These are phyloP conservation scores for Trichophyton verrucosum DNA, from an alignment of 2,329 filamentous ascomycete genomes.

Conservation along the genomic window DNA sequence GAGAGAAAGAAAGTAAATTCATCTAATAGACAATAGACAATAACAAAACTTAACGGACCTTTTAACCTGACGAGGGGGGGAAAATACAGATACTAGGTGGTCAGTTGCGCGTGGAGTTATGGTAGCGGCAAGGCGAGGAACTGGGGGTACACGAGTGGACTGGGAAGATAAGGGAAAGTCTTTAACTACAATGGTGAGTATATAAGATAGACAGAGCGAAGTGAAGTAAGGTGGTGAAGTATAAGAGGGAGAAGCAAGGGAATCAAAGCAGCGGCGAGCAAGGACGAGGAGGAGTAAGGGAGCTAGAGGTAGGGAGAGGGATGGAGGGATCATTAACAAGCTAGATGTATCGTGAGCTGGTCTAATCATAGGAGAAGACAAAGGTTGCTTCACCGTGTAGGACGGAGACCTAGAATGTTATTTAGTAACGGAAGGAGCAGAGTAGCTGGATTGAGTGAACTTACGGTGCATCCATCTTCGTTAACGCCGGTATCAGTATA, in stretches of 20 bases:
- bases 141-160: background rate
- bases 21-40: background rate
- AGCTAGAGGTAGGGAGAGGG: too few relatives aligned
- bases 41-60: background rate
- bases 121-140: background rate
- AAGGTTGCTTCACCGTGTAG: slow-evolving; percentile 39
- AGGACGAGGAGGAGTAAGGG: background rate
- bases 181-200: background rate
- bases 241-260: background rate
- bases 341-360: background rate
- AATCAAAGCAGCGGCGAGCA: background rate
- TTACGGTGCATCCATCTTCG: slow-evolving; percentile 66
- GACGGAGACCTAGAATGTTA: slow-evolving; percentile 33
- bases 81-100: background rate
- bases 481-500: slow-evolving; percentile 38
- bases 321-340: background rate
- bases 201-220: background rate
- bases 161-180: background rate
- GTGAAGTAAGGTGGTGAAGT: too few relatives aligned
- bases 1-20: background rate
- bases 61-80: background rate
- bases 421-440: background rate
- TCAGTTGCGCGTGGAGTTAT: background rate
- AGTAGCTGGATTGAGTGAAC: slow-evolving; percentile 25
- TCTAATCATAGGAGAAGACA: slow-evolving; percentile 25